A percentile compares a stretch with the other conserved stretches of the same genome.
phyloP scores from a whole-genome alignment of 495 filamentous ascomycete species.

The Podospora australis region DNA sequence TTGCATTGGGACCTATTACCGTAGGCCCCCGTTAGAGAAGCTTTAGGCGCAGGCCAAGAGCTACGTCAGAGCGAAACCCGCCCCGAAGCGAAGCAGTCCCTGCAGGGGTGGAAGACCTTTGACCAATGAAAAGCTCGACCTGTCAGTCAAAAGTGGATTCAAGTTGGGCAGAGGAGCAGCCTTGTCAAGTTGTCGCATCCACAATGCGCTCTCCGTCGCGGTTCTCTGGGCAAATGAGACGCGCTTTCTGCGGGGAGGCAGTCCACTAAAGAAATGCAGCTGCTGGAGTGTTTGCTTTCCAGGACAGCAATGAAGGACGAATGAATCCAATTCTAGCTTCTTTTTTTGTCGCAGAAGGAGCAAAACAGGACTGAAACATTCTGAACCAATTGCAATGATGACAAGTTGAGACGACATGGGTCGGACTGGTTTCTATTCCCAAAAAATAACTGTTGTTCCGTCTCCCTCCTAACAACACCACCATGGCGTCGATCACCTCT shows the following conservation, averaged over 20 bases:
- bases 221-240: background rate
- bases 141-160: slow-evolving; percentile 14
- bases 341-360: too few species aligned
- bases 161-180: slow-evolving; percentile 1
- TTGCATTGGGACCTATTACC: too few species aligned
- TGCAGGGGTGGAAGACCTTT: slow-evolving; percentile 11
- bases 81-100: too few species aligned
- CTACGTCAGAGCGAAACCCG: slow-evolving; percentile 22
- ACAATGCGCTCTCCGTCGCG: slow-evolving; percentile 10
- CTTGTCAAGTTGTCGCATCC: slow-evolving; percentile 5
- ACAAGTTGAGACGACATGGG: too few species aligned
- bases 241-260: background rate
- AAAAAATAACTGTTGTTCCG: too few species aligned
- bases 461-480: too few species aligned
- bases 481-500: slow-evolving; percentile 82
- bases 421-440: too few species aligned
- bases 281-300: background rate
- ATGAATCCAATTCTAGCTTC: too few species aligned
- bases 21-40: too few species aligned
- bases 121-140: slow-evolving; percentile 17
- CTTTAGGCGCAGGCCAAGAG: slow-evolving; percentile 8
- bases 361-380: too few species aligned
- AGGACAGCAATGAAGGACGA: too few species aligned
- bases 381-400: too few species aligned
- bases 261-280: background rate